Percentiles rank a stretch among this genome's conserved stretches.
Evolutionary conservation across 2,329 filamentous ascomycete genomes (phyloP).

Genomic region (Sclerotinia trifoliorum): DNA sequence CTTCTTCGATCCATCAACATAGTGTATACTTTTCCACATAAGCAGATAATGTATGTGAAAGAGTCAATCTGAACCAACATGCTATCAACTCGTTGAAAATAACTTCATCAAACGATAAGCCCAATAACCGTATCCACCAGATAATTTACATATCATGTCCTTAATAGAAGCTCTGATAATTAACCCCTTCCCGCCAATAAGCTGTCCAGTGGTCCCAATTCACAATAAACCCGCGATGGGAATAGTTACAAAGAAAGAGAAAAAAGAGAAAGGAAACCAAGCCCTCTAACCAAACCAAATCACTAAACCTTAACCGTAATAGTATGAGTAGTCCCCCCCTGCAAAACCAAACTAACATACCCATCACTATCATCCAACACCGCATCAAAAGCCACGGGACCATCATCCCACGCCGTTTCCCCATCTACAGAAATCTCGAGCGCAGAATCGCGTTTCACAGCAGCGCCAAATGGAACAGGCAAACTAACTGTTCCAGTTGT

Average conservation of each 20-base stretch:
- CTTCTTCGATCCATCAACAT: not conserved
- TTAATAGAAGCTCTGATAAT: too few relatives aligned
- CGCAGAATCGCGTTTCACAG: not conserved
- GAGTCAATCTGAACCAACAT: not conserved
- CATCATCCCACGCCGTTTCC: constrained; percentile 19
- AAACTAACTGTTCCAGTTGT: constrained; percentile 32
- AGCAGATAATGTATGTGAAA: not conserved
- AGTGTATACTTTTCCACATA: rapidly evolving
- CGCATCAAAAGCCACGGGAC: constrained; percentile 6
- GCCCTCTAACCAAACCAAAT: too few relatives aligned
- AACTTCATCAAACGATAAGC: not conserved
- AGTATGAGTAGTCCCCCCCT: constrained; percentile 4
- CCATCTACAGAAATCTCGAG: constrained; percentile 28
- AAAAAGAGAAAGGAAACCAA: not conserved
- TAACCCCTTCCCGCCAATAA: too few relatives aligned
- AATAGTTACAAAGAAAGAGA: constrained; percentile 3
- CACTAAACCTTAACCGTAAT: constrained; percentile 5
- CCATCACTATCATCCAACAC: constrained; percentile 1
- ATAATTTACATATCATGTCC: not conserved
- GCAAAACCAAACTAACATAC: constrained; percentile 21
- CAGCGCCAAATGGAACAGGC: constrained; percentile 26
- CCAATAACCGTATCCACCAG: not conserved
- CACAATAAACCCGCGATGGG: not conserved
- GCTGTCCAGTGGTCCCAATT: too few relatives aligned
- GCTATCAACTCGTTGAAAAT: not conserved